Percentiles rank a stretch among this genome's conserved stretches.
These are phyloP conservation scores for Rhodotorula sp. DNA, from an alignment of 1,284 basidiomycete species.

Conservation along the genomic window DNA sequence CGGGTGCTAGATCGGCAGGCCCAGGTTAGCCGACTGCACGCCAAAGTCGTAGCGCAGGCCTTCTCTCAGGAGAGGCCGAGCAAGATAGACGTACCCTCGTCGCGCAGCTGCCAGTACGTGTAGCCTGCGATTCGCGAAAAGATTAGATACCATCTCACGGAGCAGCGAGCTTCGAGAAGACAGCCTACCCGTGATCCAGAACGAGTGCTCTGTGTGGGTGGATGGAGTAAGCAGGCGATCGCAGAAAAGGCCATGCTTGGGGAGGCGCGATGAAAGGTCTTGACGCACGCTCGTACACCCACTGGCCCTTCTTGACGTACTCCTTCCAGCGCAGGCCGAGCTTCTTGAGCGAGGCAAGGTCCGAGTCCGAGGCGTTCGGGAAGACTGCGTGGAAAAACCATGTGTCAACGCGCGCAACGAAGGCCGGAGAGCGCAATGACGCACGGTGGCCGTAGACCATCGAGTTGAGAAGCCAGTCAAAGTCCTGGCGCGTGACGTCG, in stretches of 20 bases:
- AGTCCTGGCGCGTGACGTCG: constrained; percentile 96
- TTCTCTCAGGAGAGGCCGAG: constrained; percentile 32
- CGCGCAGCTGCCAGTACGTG: constrained; percentile 75
- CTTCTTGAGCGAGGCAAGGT: constrained; percentile 76
- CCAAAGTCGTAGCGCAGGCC: not conserved
- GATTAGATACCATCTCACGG: constrained; percentile 1
- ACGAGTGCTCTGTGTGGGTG: constrained; percentile 69
- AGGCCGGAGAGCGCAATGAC: not conserved
- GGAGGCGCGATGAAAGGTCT: too few species aligned
- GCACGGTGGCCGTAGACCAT: constrained; percentile 49
- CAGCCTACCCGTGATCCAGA: constrained; percentile 66
- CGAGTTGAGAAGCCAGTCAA: constrained; percentile 71
- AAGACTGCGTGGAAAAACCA: constrained; percentile 59
- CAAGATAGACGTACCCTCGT: constrained; percentile 15
- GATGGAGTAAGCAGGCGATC: too few species aligned
- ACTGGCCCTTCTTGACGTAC: constrained; percentile 91
- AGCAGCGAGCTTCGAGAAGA: not conserved
- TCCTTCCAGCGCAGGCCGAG: constrained; percentile 91
- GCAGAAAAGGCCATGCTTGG: too few species aligned
- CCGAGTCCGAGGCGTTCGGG: constrained; percentile 72
- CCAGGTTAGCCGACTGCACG: constrained; percentile 52
- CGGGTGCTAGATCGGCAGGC: constrained; percentile 61
- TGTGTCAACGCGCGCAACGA: constrained; percentile 54
- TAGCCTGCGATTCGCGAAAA: constrained; percentile 4
- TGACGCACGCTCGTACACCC: constrained; percentile 71